Evolutionary conservation across 202 grass and related monocot genomes (phyloP).

Genomic region (Cymbopogon flexuosus): DNA sequence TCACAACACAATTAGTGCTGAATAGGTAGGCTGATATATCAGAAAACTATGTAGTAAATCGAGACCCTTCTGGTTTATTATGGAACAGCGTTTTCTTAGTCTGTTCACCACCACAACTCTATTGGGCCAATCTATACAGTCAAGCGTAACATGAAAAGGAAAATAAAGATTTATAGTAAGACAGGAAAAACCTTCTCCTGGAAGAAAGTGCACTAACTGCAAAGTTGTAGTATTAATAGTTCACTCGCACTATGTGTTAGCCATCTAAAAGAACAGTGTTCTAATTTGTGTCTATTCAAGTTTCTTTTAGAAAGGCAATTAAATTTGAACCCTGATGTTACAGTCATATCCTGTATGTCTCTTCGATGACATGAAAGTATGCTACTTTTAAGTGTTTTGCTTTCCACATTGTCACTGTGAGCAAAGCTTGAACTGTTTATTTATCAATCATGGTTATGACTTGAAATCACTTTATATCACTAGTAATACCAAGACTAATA

Average conservation of each 20-base stretch:
- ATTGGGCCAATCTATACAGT: background rate
- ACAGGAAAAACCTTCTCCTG: background rate
- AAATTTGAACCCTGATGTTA: background rate
- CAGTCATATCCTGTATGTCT: background rate
- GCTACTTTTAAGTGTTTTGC: background rate
- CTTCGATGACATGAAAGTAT: background rate
- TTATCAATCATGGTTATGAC: background rate
- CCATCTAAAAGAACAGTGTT: background rate
- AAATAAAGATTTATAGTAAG: background rate
- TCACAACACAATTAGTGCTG: background rate
- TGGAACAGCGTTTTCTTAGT: background rate
- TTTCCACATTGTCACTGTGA: background rate
- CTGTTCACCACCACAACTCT: background rate
- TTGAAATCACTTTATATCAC: background rate
- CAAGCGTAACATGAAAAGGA: background rate
- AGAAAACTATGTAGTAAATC: background rate
- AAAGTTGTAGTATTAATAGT: background rate
- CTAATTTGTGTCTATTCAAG: background rate
- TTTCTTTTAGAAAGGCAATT: background rate
- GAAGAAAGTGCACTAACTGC: background rate
- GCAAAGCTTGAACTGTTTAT: background rate
- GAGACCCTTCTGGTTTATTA: background rate
- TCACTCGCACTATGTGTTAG: background rate
- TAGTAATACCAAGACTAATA: background rate
- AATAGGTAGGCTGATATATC: background rate